Evolutionary conservation across 306 rosid species (phyloP), one percentile per base, ranked within the genome.

Genomic region (Medicago ruthenica): DNA sequence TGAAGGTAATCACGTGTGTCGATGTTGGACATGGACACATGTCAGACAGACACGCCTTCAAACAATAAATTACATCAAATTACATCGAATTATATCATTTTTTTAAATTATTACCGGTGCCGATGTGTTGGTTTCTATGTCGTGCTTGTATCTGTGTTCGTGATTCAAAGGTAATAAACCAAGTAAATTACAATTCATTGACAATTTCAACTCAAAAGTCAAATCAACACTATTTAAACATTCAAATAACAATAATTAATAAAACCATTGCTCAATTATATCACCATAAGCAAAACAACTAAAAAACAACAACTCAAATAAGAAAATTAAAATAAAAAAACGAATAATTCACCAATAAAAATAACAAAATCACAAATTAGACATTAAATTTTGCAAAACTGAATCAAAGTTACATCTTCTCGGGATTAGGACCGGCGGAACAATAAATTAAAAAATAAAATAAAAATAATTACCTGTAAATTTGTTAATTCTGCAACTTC

Each of bases 361-460:
- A 51, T 18, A 60, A 17, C 42, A 80, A 59, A 63, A 11, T 6
- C 5, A 69, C 9, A 12, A 42, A 12, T 67, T 39, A 37, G 24
- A 34, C 7, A 68, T 16, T 18, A 41, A 68, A 17, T 44, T 57
- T 13, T n/a, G 14, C 59, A 80, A 70, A 73, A 71, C 9, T 57
- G 22, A 78, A 65, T 79, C 45, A 50, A 70, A 79, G 71, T 8
- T 11, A 39, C 81, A 80, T 27, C 53, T 21, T 76, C 48, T 44
- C 55, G 8, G 14, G 27, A 71, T 71, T 70, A 36, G 41, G 34
- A 85, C 62, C 63, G 75, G 11, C 50, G 82, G 86, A 82, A 84
- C 88, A 88, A 79, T 86, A 73, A 69, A 67, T 18, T 15, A 9
- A 66, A 70, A 45, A 3, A 24, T 16, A 65, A 34, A 6, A 31